A percentile compares a stretch with the other conserved stretches of the same genome.
phyloP scores from a whole-genome alignment of 2,329 filamentous ascomycete species.

The Aureobasidium namibiae region DNA sequence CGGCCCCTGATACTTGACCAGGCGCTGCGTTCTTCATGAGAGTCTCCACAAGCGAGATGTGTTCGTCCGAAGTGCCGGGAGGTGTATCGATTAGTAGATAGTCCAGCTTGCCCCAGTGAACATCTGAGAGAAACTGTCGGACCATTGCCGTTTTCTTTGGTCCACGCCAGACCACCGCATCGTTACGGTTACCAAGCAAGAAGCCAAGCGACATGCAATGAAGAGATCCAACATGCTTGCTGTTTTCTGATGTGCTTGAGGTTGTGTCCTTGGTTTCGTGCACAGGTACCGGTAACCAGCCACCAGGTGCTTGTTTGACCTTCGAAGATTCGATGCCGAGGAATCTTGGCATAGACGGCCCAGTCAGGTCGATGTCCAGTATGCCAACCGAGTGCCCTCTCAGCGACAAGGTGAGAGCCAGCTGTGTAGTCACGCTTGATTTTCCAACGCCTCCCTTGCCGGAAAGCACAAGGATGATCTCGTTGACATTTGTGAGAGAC shows the following conservation, averaged over 20 bases:
- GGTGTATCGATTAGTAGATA: slow-evolving; percentile 93
- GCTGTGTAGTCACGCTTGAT: slow-evolving; percentile 93
- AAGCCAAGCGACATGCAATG: slow-evolving; percentile 92
- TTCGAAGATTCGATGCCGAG: slow-evolving; percentile 83
- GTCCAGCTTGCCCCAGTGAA: slow-evolving; percentile 80
- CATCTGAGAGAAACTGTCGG: slow-evolving; percentile 86
- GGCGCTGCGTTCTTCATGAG: slow-evolving; percentile 34
- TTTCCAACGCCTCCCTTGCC: slow-evolving; percentile 98
- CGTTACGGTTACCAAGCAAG: slow-evolving; percentile 69
- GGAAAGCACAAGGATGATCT: slow-evolving; percentile 77
- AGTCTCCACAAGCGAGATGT: slow-evolving; percentile 85
- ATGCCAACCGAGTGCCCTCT: slow-evolving; percentile 86
- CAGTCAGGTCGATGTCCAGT: slow-evolving; percentile 91
- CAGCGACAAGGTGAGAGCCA: slow-evolving; percentile 79
- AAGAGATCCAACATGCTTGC: slow-evolving; percentile 45
- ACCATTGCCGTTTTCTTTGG: slow-evolving; percentile 99
- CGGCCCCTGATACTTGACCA: slow-evolving; percentile 72
- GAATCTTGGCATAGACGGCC: slow-evolving; percentile 91
- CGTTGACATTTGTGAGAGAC: slow-evolving; percentile 63
- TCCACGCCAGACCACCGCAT: slow-evolving; percentile 94
- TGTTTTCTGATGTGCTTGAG: slow-evolving; percentile 14
- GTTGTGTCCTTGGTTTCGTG: slow-evolving; percentile 48
- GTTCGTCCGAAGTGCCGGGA: slow-evolving; percentile 92
- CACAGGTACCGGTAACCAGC: slow-evolving; percentile 85
- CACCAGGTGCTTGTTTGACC: slow-evolving; percentile 82